Percentiles rank a stretch among this genome's conserved stretches.
These are phyloP conservation scores for Mycena filopes DNA, from an alignment of 768 basidiomycete species.

Conservation along the genomic window DNA sequence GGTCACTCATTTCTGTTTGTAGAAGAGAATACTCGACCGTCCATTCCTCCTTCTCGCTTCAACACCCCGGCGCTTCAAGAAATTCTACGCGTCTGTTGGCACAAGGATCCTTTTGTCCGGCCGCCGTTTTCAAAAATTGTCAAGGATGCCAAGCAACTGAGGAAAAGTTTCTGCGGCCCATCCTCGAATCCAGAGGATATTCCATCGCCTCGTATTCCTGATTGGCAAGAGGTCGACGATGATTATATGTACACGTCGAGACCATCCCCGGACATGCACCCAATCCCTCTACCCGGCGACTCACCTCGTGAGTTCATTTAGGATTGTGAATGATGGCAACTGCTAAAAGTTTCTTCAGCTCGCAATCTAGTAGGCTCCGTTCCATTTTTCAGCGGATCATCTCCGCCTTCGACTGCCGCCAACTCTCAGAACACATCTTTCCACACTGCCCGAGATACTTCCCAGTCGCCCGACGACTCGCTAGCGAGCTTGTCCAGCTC, in stretches of 20 bases:
- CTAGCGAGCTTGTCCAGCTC: constrained; percentile 26
- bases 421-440: constrained; percentile 34
- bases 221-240: constrained; percentile 32
- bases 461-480: constrained; percentile 24
- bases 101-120: constrained; percentile 58
- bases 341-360: constrained; percentile 9
- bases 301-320: constrained; percentile 37
- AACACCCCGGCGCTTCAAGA: constrained; percentile 48
- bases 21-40: constrained; percentile 65
- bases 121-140: constrained; percentile 64
- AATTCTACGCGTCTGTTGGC: constrained; percentile 69
- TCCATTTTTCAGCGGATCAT: constrained; percentile 24
- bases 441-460: constrained; percentile 38
- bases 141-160: constrained; percentile 55
- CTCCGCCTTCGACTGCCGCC: constrained; percentile 16
- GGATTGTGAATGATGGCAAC: neutral
- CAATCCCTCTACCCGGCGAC: constrained; percentile 40
- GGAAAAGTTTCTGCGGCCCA: constrained; percentile 49
- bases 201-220: constrained; percentile 43
- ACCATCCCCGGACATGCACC: constrained; percentile 55
- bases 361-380: constrained; percentile 12
- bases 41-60: constrained; percentile 53
- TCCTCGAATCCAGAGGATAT: constrained; percentile 41
- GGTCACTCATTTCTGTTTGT: constrained; percentile 20
- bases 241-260: constrained; percentile 31